Percentiles rank a stretch among this genome's conserved stretches.
Evolutionary conservation across 1,284 basidiomycete genomes (phyloP).

Genomic region (Cystobasidium sp.): DNA sequence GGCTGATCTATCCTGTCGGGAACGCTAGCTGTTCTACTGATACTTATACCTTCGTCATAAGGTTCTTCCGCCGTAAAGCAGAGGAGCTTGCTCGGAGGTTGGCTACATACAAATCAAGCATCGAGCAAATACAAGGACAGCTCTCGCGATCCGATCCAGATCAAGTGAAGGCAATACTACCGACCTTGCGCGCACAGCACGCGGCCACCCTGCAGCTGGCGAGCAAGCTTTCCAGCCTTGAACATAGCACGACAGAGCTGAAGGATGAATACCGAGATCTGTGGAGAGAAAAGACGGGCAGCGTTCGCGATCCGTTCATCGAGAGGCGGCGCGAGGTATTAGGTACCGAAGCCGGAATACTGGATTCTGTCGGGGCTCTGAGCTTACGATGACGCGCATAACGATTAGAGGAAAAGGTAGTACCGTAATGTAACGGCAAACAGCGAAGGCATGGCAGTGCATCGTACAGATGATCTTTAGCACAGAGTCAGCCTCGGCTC

Average conservation of each 20-base stretch:
- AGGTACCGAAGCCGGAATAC: slow-evolving; percentile 16
- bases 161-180: slow-evolving; percentile 48
- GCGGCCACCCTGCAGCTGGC: slow-evolving; percentile 51
- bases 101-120: slow-evolving; percentile 74
- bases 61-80: slow-evolving; percentile 73
- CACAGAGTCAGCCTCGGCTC: not conserved
- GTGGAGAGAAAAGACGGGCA: slow-evolving; percentile 51
- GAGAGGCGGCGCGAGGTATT: slow-evolving; percentile 40
- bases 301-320: slow-evolving; percentile 49
- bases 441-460: too few relatives aligned
- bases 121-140: slow-evolving; percentile 60
- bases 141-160: slow-evolving; percentile 40
- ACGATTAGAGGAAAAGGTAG: not conserved
- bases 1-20: slow-evolving; percentile 62
- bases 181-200: slow-evolving; percentile 51
- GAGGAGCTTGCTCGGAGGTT: slow-evolving; percentile 72
- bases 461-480: too few relatives aligned
- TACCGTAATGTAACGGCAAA: not conserved
- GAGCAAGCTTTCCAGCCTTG: slow-evolving; percentile 47
- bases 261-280: slow-evolving; percentile 52
- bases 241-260: slow-evolving; percentile 47
- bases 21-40: slow-evolving; percentile 54
- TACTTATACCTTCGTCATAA: slow-evolving; percentile 52
- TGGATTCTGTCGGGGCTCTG: slow-evolving; percentile 26
- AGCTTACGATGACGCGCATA: not conserved